These are phyloP conservation scores for Aspergillus ruber DNA, from an alignment of 2,329 filamentous ascomycete genomes.

Conservation along the genomic window DNA sequence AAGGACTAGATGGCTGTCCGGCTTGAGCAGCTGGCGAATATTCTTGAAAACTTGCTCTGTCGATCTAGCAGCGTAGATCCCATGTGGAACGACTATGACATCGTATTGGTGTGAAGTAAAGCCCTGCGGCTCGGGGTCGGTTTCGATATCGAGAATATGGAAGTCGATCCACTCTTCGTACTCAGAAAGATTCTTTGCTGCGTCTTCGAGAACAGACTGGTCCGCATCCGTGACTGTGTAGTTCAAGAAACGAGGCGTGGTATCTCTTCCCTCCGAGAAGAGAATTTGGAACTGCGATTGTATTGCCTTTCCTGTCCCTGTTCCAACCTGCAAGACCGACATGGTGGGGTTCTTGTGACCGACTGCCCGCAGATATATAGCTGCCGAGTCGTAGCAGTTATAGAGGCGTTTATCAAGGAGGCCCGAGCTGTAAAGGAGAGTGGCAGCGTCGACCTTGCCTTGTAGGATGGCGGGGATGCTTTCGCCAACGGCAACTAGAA, in stretches of 20 bases:
- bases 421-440: neutral
- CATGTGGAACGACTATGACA: conserved; percentile 12
- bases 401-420: neutral
- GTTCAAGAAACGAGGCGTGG: conserved; percentile 4
- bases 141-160: conserved; percentile 7
- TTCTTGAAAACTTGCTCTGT: conserved; percentile 6
- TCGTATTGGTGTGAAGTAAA: conserved; percentile 8
- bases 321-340: conserved; percentile 18
- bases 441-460: neutral
- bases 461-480: conserved; percentile 5
- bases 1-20: conserved; percentile 13
- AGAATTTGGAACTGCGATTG: conserved; percentile 8
- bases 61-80: conserved; percentile 8
- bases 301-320: conserved; percentile 6
- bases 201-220: neutral
- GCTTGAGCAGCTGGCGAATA: conserved; percentile 10
- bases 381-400: conserved; percentile 5
- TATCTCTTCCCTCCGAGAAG: neutral
- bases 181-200: neutral
- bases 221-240: conserved; percentile 12
- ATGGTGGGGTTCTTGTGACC: conserved; percentile 16
- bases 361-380: conserved; percentile 12
- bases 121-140: conserved; percentile 2
- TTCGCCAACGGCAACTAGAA: conserved; percentile 8
- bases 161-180: conserved; percentile 8